Conservation (phyloP, 345 rosid genomes). For the Stellera chamaejasme region DNA sequence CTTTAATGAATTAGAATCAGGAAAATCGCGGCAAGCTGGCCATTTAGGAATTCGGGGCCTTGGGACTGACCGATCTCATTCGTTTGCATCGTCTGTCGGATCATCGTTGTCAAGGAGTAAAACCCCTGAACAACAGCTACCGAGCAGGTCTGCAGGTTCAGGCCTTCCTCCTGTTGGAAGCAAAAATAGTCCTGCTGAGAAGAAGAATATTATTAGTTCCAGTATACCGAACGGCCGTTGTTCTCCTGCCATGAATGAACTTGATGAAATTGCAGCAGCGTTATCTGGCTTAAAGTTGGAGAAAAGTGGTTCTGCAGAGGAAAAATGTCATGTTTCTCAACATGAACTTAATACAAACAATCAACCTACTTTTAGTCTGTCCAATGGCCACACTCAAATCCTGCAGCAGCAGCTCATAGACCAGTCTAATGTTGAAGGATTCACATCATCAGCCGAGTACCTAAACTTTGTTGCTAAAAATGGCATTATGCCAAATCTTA, state of each 20-base stretch:
- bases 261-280: slow-evolving; percentile 51
- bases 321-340: slow-evolving; percentile 28
- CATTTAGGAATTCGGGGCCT: slow-evolving; percentile 27
- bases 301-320: slow-evolving; percentile 35
- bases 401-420: slow-evolving; percentile 34
- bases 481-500: slow-evolving; percentile 29
- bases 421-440: slow-evolving; percentile 34
- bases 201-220: slow-evolving; percentile 36
- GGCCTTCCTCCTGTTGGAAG: slow-evolving; percentile 64
- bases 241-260: slow-evolving; percentile 26
- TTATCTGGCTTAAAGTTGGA: slow-evolving; percentile 51
- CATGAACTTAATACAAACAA: slow-evolving; percentile 32
- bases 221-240: slow-evolving; percentile 35
- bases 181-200: slow-evolving; percentile 43
- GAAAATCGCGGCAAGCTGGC: slow-evolving; percentile 37
- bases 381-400: slow-evolving; percentile 44
- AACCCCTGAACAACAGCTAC: slow-evolving; percentile 57
- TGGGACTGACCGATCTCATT: slow-evolving; percentile 23
- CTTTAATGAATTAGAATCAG: slow-evolving; percentile 34
- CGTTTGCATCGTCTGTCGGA: slow-evolving; percentile 43
- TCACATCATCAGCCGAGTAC: slow-evolving; percentile 33
- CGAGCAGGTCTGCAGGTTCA: slow-evolving; percentile 44
- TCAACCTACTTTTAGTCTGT: slow-evolving; percentile 35
- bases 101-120: slow-evolving; percentile 60
- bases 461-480: slow-evolving; percentile 35